Percentiles rank a stretch among this genome's conserved stretches.
Evolutionary conservation across 2,329 filamentous ascomycete genomes (phyloP).

Genomic region (Beauveria medogensis): DNA sequence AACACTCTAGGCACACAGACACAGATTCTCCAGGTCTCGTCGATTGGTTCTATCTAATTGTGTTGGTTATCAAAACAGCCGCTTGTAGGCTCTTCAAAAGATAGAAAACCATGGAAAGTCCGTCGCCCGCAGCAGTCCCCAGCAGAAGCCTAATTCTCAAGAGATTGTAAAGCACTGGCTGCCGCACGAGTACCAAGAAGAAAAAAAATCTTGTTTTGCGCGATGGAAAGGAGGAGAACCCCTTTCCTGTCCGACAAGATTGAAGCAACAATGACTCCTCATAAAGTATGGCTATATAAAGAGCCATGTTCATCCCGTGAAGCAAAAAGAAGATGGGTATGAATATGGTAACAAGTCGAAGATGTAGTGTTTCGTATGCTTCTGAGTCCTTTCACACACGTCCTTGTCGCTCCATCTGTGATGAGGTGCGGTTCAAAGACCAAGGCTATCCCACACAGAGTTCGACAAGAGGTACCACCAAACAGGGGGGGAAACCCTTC

Average conservation of each 20-base stretch:
- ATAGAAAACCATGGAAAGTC: not conserved
- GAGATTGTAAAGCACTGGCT: constrained; percentile 4
- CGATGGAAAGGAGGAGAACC: not conserved
- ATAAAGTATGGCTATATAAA: not conserved
- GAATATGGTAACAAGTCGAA: constrained; percentile 5
- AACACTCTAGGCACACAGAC: not conserved
- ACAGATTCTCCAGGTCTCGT: constrained; percentile 6
- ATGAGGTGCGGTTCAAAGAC: not conserved
- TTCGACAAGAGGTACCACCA: too few relatives aligned
- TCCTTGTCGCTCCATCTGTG: too few relatives aligned
- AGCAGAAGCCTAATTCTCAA: not conserved
- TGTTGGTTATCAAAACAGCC: not conserved
- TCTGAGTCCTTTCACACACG: not conserved
- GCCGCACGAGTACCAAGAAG: constrained; percentile 7
- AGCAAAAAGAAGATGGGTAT: constrained; percentile 3
- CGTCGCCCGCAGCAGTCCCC: constrained; percentile 10
- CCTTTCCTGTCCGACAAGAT: not conserved
- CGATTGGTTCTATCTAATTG: constrained; percentile 4
- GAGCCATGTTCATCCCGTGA: constrained; percentile 5
- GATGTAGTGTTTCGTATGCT: not conserved
- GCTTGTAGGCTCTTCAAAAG: not conserved
- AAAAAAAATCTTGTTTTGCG: constrained; percentile 2
- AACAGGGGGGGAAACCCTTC: too few relatives aligned
- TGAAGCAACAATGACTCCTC: not conserved
- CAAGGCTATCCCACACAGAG: not conserved